Evolutionary conservation across 805 yeast species (phyloP).

Genomic region (Starmerella bombicola): DNA sequence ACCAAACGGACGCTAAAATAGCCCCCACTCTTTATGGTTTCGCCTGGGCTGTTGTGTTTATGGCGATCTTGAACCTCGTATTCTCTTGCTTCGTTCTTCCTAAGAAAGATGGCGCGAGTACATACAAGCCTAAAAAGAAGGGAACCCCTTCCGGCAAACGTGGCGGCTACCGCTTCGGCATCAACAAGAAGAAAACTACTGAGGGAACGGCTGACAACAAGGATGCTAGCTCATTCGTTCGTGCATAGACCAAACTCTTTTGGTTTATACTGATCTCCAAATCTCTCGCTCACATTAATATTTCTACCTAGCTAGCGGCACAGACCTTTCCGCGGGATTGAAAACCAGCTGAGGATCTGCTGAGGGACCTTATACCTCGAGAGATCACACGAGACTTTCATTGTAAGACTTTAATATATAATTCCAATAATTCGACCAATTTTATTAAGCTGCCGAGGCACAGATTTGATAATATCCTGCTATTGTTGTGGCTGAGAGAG

Average conservation of each 20-base stretch:
- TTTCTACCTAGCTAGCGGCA: too few species aligned
- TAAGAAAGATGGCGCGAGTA: conserved; percentile 84
- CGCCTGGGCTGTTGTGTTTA: conserved; percentile 45
- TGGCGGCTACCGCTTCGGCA: conserved; percentile 23
- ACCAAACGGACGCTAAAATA: conserved; percentile 27
- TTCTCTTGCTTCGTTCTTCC: conserved; percentile 46
- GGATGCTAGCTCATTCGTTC: conserved; percentile 24
- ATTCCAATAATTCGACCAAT: too few species aligned
- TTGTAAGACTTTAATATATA: too few species aligned
- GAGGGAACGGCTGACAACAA: conserved; percentile 19
- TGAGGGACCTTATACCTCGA: too few species aligned
- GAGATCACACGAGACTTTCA: too few species aligned
- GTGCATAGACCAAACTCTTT: conserved; percentile 14
- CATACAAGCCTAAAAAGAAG: conserved; percentile 70
- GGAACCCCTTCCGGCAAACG: conserved; percentile 36
- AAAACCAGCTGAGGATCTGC: too few species aligned
- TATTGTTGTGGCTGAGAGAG: too few species aligned
- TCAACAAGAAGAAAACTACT: conserved; percentile 21
- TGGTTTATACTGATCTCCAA: background rate
- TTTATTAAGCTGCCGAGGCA: too few species aligned
- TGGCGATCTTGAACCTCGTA: conserved; percentile 25
- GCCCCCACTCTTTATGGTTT: conserved; percentile 39
- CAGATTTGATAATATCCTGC: too few species aligned
- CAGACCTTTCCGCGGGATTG: too few species aligned
- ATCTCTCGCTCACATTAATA: too few species aligned